Conservation (phyloP, 306 rosid genomes). For the Fragaria iinumae region DNA sequence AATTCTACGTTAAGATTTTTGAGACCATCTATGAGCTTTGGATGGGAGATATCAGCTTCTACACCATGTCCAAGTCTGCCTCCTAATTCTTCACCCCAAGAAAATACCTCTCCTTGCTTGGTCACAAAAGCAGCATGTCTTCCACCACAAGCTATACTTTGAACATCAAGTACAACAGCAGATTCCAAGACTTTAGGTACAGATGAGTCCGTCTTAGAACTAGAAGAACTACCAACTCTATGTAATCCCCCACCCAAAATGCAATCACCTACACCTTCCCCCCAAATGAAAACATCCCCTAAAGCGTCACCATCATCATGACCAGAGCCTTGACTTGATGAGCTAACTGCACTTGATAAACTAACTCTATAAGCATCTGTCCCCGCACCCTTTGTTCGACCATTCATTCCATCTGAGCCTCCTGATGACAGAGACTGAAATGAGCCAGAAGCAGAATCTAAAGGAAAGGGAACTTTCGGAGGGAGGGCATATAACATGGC, state of each 20-base stretch:
- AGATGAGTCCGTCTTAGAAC: slow-evolving; percentile 58
- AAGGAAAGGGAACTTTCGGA: slow-evolving; percentile 61
- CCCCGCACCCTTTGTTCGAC: slow-evolving; percentile 47
- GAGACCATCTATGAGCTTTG: slow-evolving; percentile 86
- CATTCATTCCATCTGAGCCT: slow-evolving; percentile 70
- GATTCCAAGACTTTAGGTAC: slow-evolving; percentile 89
- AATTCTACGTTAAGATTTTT: slow-evolving; percentile 73
- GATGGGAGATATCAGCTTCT: slow-evolving; percentile 81
- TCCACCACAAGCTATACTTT: slow-evolving; percentile 90
- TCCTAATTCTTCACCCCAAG: slow-evolving; percentile 98
- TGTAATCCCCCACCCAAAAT: slow-evolving; percentile 70
- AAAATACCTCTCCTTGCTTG: slow-evolving; percentile 87
- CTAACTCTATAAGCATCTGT: slow-evolving; percentile 85
- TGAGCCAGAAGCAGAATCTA: slow-evolving; percentile 67
- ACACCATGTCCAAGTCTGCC: slow-evolving; percentile 99
- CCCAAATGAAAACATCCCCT: slow-evolving; percentile 98
- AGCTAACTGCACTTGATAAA: slow-evolving; percentile 90
- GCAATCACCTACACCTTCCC: slow-evolving; percentile 83
- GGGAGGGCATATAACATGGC: slow-evolving; percentile 62
- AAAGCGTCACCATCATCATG: slow-evolving; percentile 86
- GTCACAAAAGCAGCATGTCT: slow-evolving; percentile 90
- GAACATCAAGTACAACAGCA: slow-evolving; percentile 84
- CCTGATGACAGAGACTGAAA: slow-evolving; percentile 70
- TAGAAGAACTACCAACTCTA: slow-evolving; percentile 52
- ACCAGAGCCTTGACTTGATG: slow-evolving; percentile 97